Base-by-base conservation (phyloP, 106 monocot species). In the Acorus calamus region DNA sequence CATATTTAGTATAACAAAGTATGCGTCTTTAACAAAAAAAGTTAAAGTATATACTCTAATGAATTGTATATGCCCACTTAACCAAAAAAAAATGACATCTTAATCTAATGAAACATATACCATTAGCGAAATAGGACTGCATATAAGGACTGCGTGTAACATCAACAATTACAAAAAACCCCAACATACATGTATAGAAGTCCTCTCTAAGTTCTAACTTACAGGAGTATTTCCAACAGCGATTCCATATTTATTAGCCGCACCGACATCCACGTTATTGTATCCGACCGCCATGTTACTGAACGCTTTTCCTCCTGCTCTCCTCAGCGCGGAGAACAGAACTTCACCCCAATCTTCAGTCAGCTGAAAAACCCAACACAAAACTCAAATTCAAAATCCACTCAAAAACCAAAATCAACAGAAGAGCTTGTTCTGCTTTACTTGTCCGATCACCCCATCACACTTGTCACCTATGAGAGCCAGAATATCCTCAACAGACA, bases 261-360 rank as follows among this genome's bases (percentile, higher is more conserved):
- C 91, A 61, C 78, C 63, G 14, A 98, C 88, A 45, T 98, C 88
- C 50, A 98, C 96, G 55, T 98, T 98, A 70, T 98, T 98, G 80
- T 91, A 98, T 2, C 96, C 96, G 11, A 98, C 96, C 3, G 96
- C 96, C 96, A 98, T 98, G 79, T 98, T 98, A 66, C 96, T 98
- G 74, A 91, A 98, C 43, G 85, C 91, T 14, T 66, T 88, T 6
- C 96, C 96, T 7, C 96, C 91, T 6, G 96, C 96, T 47, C 73
- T 82, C 73, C 71, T 88, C 66, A 98, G 76, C 3, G 91, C 91
- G 42, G 91, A 91, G 67, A 98, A 98, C 59, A 98, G 73, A 60
- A 92, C 91, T 61, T 98, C 91, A 7, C 96, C 96, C 96, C 96
- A 98, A 43, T 98, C 96, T 71, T 98, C 96, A 5, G 96, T 98